Percentiles rank a stretch among this genome's conserved stretches.
Conservation (phyloP, 2,329 filamentous ascomycete genomes). For the Rutstroemia sp. region DNA sequence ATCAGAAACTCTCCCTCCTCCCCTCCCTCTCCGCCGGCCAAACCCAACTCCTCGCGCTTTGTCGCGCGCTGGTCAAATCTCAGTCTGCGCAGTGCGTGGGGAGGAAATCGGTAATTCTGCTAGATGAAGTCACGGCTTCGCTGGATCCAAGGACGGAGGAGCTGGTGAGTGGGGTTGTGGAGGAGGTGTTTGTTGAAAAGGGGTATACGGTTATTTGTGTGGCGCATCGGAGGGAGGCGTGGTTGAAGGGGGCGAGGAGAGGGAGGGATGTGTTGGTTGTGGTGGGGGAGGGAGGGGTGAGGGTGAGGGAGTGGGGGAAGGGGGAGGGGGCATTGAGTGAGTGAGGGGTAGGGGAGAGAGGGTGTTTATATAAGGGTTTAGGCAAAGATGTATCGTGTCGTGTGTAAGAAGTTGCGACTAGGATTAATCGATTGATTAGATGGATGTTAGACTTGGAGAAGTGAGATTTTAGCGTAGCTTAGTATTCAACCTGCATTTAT, state of each 20-base stretch:
- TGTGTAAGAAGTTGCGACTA: too few species aligned
- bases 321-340: too few species aligned
- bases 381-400: too few species aligned
- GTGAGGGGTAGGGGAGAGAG: too few species aligned
- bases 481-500: too few species aligned
- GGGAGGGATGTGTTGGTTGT: background rate
- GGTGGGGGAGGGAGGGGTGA: background rate
- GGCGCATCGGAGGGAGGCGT: background rate
- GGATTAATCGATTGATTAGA: too few species aligned
- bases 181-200: background rate
- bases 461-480: too few species aligned
- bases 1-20: background rate
- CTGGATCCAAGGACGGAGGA: background rate
- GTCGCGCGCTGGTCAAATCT: background rate
- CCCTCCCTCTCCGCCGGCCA: background rate
- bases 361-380: too few species aligned
- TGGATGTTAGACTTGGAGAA: too few species aligned
- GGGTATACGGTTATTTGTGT: background rate
- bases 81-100: background rate
- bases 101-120: background rate
- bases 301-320: too few species aligned
- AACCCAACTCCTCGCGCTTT: background rate
- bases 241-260: background rate
- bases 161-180: background rate
- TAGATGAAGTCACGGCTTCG: conserved; percentile 1